Evolutionary conservation across 1,139 yeast genomes (phyloP).

Genomic region (Candida tetrigidarum): DNA sequence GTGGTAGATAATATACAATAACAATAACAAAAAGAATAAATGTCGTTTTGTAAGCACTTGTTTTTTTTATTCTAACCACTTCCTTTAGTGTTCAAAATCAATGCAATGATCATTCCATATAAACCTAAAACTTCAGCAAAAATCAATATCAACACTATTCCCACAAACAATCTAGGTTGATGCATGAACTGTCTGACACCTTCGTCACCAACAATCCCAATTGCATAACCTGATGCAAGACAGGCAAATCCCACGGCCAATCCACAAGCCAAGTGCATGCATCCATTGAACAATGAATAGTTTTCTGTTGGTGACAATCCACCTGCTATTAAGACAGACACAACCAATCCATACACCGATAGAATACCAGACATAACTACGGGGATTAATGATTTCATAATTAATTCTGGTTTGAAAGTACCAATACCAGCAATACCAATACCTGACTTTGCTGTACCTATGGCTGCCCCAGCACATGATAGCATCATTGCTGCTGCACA

Average conservation of each 20-base stretch:
- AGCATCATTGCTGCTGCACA: constrained; percentile 92
- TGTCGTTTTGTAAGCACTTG: neutral
- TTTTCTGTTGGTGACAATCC: constrained; percentile 76
- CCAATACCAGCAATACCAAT: constrained; percentile 95
- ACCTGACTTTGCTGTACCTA: constrained; percentile 98
- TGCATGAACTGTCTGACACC: constrained; percentile 98
- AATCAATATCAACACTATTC: constrained; percentile 96
- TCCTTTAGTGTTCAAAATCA: constrained; percentile 89
- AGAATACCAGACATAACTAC: constrained; percentile 99
- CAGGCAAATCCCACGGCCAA: constrained; percentile 95
- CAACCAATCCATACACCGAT: constrained; percentile 95
- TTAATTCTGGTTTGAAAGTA: constrained; percentile 80
- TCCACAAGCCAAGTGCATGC: constrained; percentile 97
- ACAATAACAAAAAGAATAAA: no score
- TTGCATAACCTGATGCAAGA: constrained; percentile 97
- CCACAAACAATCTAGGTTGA: constrained; percentile 96
- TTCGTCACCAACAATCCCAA: constrained; percentile 98
- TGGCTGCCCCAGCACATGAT: constrained; percentile 95
- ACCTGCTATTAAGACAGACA: constrained; percentile 94
- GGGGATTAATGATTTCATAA: constrained; percentile 86
- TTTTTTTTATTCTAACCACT: constrained; percentile 40
- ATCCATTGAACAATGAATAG: constrained; percentile 90
- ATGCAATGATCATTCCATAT: constrained; percentile 92
- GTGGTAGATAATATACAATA: neutral
- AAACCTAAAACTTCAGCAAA: constrained; percentile 98